These are phyloP conservation scores for Pleurotus ostreatus DNA, from an alignment of 768 basidiomycete species.

Conservation along the genomic window DNA sequence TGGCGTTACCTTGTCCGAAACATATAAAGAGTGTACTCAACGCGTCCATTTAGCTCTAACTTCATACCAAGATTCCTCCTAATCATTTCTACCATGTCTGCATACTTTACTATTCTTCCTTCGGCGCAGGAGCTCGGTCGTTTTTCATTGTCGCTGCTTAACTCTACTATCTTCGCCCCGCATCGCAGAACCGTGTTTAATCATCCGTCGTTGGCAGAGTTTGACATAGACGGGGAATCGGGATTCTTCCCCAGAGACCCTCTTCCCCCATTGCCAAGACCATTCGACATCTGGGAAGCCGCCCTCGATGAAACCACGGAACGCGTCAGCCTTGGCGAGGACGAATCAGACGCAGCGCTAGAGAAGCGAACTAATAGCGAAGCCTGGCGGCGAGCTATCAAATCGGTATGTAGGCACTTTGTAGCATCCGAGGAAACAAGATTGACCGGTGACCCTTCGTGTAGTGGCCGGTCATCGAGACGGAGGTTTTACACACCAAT, in stretches of 20 bases:
- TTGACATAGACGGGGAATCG: constrained; percentile 56
- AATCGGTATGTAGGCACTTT: constrained; percentile 44
- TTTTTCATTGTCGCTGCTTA: constrained; percentile 41
- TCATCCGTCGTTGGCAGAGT: constrained; percentile 38
- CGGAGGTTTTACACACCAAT: constrained; percentile 46
- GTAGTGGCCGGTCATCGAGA: constrained; percentile 73
- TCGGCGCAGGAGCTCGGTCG: constrained; percentile 49
- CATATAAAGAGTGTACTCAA: constrained; percentile 2
- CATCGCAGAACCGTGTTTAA: constrained; percentile 25
- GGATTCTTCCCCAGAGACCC: constrained; percentile 82
- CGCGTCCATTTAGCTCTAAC: neutral
- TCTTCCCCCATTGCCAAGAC: constrained; percentile 48
- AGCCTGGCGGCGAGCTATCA: constrained; percentile 62
- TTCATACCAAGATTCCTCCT: neutral
- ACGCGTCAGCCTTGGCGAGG: constrained; percentile 54
- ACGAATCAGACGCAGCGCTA: constrained; percentile 42
- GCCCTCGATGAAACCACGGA: constrained; percentile 52
- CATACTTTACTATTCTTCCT: constrained; percentile 34
- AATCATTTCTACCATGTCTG: constrained; percentile 17
- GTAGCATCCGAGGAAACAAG: neutral
- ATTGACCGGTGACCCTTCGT: constrained; percentile 6
- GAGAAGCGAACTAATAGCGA: constrained; percentile 53
- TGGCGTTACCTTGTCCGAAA: constrained; percentile 5
- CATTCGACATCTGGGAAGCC: constrained; percentile 69
- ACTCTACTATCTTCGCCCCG: constrained; percentile 32